Conservation (phyloP, 345 rosid species). For the Lepidium africanum region DNA sequence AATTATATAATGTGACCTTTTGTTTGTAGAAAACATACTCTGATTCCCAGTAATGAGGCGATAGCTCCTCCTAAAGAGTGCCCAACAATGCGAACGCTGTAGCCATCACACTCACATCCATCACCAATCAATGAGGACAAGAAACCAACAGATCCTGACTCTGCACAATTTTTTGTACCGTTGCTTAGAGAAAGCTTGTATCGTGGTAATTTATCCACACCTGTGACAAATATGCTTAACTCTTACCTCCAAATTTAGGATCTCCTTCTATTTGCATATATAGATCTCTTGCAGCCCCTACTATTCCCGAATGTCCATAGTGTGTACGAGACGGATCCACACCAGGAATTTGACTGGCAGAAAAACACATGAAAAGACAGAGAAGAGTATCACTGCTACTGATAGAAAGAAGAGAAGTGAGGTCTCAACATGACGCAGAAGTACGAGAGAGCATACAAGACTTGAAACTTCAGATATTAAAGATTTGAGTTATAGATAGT, state of each 20-base stretch:
- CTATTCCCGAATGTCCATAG: conserved; percentile 79
- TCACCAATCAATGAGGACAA: conserved; percentile 72
- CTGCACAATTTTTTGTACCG: conserved; percentile 25
- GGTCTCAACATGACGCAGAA: background rate
- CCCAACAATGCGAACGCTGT: conserved; percentile 62
- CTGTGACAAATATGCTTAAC: background rate
- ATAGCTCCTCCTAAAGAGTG: conserved; percentile 96
- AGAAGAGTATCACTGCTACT: background rate
- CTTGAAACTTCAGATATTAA: background rate
- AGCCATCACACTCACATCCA: conserved; percentile 91
- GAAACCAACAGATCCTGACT: conserved; percentile 41
- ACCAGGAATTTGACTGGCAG: conserved; percentile 30
- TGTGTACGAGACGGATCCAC: conserved; percentile 59
- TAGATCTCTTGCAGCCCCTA: conserved; percentile 81
- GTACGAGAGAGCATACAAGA: conserved; percentile 6
- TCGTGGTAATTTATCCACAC: background rate
- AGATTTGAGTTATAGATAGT: background rate
- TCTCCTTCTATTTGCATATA: conserved; percentile 76
- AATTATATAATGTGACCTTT: background rate
- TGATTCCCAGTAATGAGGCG: conserved; percentile 72
- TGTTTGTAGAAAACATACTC: conserved; percentile 37
- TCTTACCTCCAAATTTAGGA: conserved; percentile 35
- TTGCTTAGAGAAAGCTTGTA: background rate
- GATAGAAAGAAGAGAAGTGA: background rate
- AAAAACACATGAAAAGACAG: background rate